phyloP scores from a whole-genome alignment of 768 basidiomycete species.

The Suillus tomentosus region DNA sequence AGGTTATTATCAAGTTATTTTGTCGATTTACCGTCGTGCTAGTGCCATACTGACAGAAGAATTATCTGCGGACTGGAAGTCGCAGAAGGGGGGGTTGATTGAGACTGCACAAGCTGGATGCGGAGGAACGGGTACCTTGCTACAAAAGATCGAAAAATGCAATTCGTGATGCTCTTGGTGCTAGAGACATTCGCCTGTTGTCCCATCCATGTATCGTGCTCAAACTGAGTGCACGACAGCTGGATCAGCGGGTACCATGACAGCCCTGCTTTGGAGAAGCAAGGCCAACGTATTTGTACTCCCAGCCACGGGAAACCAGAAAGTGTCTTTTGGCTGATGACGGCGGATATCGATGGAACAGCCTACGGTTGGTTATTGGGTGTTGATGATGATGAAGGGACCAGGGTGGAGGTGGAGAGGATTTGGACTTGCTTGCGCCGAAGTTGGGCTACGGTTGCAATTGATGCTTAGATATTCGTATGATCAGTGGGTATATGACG shows the following conservation, averaged over 20 bases:
- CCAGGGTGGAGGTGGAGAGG: too few relatives aligned
- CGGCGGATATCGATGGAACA: background rate
- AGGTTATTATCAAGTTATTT: background rate
- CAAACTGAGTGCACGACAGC: background rate
- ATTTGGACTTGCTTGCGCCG: too few relatives aligned
- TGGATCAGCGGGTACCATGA: background rate
- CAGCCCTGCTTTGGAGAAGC: background rate
- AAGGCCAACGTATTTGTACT: background rate
- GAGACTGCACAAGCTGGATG: background rate
- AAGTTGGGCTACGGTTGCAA: too few relatives aligned
- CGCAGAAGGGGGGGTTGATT: too few relatives aligned
- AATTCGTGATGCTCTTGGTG: background rate
- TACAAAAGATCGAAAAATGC: too few relatives aligned
- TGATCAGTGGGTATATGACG: too few relatives aligned
- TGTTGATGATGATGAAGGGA: too few relatives aligned
- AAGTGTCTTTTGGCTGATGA: too few relatives aligned
- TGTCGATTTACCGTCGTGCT: background rate
- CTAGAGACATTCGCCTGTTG: background rate
- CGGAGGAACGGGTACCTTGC: background rate
- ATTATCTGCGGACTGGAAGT: too few relatives aligned
- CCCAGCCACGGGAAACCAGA: too few relatives aligned
- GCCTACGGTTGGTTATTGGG: too few relatives aligned
- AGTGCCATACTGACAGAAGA: background rate
- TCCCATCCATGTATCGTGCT: background rate
- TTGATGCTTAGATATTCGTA: too few relatives aligned